phyloP scores from a whole-genome alignment of 768 basidiomycete genomes.

The Neoboletus brunneissimus region DNA sequence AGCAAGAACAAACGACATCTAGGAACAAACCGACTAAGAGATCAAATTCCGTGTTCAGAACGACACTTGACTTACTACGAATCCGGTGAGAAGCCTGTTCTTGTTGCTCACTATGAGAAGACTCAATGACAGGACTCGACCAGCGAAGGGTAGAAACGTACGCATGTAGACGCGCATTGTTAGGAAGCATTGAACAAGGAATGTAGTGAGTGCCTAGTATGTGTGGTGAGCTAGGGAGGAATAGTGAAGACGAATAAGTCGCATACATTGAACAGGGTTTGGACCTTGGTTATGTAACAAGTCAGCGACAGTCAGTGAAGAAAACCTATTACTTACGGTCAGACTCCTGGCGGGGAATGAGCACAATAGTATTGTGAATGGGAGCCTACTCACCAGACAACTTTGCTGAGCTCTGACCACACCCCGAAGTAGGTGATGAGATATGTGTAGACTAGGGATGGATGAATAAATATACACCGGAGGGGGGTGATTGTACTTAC shows the following conservation, averaged over 20 bases:
- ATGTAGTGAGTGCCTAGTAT: slow-evolving; percentile 39
- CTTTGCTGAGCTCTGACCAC: slow-evolving; percentile 21
- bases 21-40: too few species aligned
- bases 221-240: neutral
- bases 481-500: slow-evolving; percentile 25
- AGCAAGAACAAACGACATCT: too few species aligned
- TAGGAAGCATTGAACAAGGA: slow-evolving; percentile 56
- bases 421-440: slow-evolving; percentile 41
- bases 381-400: slow-evolving; percentile 42
- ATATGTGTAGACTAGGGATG: slow-evolving; percentile 38
- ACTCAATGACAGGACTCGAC: neutral
- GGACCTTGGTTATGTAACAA: slow-evolving; percentile 31
- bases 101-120: neutral
- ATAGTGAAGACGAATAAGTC: neutral
- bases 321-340: slow-evolving; percentile 11
- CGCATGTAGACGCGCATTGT: slow-evolving; percentile 47
- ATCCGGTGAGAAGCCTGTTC: too few species aligned
- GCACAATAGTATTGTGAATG: neutral
- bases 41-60: too few species aligned
- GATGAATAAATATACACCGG: neutral
- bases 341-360: slow-evolving; percentile 20
- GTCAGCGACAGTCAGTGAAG: slow-evolving; percentile 4
- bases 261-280: slow-evolving; percentile 48
- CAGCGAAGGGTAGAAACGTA: slow-evolving; percentile 25
- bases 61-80: too few species aligned